phyloP scores from a whole-genome alignment of 176 grass and related monocot species.

The Hsuehochloa calcarea region DNA sequence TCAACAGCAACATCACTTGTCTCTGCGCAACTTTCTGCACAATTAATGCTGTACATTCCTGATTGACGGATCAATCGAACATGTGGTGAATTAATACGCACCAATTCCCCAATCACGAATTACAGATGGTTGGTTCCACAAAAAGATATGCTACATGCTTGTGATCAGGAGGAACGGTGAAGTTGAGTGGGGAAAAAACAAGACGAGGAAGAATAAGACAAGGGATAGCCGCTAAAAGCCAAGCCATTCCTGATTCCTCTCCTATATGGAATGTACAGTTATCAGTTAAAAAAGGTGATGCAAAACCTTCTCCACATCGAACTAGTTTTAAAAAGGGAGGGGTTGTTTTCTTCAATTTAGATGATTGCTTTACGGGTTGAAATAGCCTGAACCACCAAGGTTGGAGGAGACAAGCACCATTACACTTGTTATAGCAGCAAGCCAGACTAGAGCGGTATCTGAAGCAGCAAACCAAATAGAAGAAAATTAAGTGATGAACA shows the following conservation, averaged over 20 bases:
- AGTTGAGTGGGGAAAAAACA: not conserved
- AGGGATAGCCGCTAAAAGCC: not conserved
- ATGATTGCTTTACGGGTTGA: conserved; percentile 62
- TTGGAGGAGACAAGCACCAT: conserved; percentile 64
- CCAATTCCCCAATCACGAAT: not conserved
- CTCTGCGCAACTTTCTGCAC: too few species aligned
- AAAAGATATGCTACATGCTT: not conserved
- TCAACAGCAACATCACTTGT: too few species aligned
- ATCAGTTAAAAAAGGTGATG: not conserved
- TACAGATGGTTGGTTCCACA: not conserved
- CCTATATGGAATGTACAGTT: conserved; percentile 18
- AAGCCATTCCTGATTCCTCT: not conserved
- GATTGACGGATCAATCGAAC: not conserved
- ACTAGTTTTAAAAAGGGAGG: not conserved
- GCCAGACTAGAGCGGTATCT: conserved; percentile 75
- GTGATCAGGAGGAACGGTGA: not conserved
- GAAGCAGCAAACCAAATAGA: conserved; percentile 16
- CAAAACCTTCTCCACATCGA: not conserved
- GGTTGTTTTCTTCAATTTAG: not conserved
- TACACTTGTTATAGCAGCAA: conserved; percentile 67
- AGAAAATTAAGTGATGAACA: not conserved
- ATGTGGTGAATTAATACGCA: not conserved
- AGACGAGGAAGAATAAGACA: too few species aligned
- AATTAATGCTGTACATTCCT: not conserved
- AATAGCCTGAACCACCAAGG: conserved; percentile 69